Base-by-base conservation (phyloP, 1,284 basidiomycete genomes). In the Moesziomyces antarcticus region DNA sequence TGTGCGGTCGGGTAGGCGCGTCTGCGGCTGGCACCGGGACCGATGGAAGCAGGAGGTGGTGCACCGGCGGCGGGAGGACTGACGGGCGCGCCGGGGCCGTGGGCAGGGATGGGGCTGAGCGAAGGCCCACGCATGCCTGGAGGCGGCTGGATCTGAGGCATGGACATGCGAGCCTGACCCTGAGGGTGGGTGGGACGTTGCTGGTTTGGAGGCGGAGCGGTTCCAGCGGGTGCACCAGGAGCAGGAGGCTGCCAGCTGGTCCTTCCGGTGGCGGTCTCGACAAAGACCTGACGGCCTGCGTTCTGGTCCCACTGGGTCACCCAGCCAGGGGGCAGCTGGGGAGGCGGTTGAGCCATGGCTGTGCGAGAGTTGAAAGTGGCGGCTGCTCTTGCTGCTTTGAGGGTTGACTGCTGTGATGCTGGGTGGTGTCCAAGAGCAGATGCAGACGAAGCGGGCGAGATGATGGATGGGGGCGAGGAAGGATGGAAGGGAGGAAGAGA, bases 261-360 rank as follows among this genome's bases (percentile, higher is more conserved):
- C 30, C 84, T 64, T 22, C 84, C 84, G 3, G 84, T 84, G 2
- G 84, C 77, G 6, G 74, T 73, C 51, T 85, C 84, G 77, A 93
- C 90, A 87, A 92, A 97, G 81, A 95, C 88, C 86, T 92, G 93
- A 79, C 91, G 88, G 84, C 92, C 91, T 81, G 92, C 88, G 67
- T 87, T 87, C 65, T 88, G 87, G 85, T 96, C 92, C 94, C 93
- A 95, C 87, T 94, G 91, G 81, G 92, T 90, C 75, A 88, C 87
- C 93, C 93, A 96, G 54, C 93, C 94, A 70, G 91, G 91, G 68
- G 93, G 93, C 50, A 96, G 86, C 54, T 65, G 65, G 44, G 79
- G 79, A 51, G 80, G 62, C 22, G 68, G 60, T 56, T 71, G 68
- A 49, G 73, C 56, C 73, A 75, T 75, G 13, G 20, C 46, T 47